A percentile compares a stretch with the other conserved stretches of the same genome.
Evolutionary conservation across 2,329 filamentous ascomycete genomes (phyloP).

Genomic region (Metarhizium brunneum): DNA sequence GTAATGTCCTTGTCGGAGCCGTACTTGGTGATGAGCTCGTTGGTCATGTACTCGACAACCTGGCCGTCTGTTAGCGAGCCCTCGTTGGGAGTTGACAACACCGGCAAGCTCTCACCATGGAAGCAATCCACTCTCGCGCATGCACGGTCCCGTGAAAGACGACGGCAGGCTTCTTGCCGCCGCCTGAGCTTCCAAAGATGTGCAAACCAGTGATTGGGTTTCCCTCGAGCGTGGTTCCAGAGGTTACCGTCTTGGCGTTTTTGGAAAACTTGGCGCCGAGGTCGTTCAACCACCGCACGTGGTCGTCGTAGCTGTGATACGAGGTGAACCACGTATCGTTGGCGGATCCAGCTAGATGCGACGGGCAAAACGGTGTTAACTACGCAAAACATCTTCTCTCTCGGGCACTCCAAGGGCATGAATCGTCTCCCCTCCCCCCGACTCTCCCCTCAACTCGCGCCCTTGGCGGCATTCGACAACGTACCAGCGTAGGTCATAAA

Average conservation of each 20-base stretch:
- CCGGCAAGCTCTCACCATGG: constrained; percentile 28
- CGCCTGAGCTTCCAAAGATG: constrained; percentile 37
- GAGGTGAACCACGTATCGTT: constrained; percentile 39
- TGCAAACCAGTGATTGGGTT: constrained; percentile 53
- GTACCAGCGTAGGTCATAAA: constrained; percentile 21
- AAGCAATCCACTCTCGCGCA: constrained; percentile 51
- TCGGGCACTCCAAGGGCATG: background rate
- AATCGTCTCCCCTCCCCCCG: background rate
- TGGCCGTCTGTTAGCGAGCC: constrained; percentile 14
- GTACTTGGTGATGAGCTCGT: constrained; percentile 39
- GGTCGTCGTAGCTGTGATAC: constrained; percentile 43
- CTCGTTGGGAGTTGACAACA: background rate
- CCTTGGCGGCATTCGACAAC: background rate
- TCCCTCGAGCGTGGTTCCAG: constrained; percentile 37
- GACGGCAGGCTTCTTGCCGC: constrained; percentile 39
- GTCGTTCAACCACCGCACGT: constrained; percentile 37
- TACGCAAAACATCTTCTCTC: too few species aligned
- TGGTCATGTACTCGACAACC: constrained; percentile 40
- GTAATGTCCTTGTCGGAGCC: constrained; percentile 25
- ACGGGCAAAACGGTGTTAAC: background rate
- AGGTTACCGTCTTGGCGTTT: constrained; percentile 37
- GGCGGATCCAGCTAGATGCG: constrained; percentile 12
- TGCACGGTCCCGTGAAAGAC: constrained; percentile 51
- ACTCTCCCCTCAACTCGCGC: background rate
- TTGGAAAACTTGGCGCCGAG: constrained; percentile 30